phyloP scores from a whole-genome alignment of 306 rosid species.

The Sindora glabra region DNA sequence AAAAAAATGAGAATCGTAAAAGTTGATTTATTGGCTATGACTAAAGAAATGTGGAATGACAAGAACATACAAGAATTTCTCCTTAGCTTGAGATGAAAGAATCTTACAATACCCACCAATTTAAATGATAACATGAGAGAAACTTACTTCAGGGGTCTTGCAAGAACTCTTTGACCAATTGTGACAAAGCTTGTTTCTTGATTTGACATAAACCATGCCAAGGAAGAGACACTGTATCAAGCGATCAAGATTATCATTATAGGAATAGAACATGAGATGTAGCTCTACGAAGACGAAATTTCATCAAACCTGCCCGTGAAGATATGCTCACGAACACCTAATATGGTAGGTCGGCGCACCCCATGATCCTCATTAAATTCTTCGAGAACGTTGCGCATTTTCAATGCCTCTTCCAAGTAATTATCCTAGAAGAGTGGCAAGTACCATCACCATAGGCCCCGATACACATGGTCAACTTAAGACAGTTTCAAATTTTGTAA shows the following conservation, averaged over 20 bases:
- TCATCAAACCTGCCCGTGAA: conserved; percentile 89
- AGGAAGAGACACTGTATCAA: conserved; percentile 82
- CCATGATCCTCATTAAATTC: conserved; percentile 96
- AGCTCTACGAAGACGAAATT: conserved; percentile 4
- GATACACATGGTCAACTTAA: conserved; percentile 10
- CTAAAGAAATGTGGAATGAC: too few species aligned
- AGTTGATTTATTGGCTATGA: too few species aligned
- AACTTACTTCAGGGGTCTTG: conserved; percentile 91
- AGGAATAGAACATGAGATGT: neutral
- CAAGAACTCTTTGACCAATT: conserved; percentile 94
- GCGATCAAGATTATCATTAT: neutral
- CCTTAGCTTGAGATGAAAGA: too few species aligned
- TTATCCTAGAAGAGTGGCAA: conserved; percentile 59
- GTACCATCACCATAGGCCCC: conserved; percentile 19
- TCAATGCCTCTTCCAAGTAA: conserved; percentile 95
- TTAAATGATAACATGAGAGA: conserved; percentile 15
- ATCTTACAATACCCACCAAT: too few species aligned
- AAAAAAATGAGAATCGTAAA: too few species aligned
- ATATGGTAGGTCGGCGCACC: conserved; percentile 83
- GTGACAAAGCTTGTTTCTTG: conserved; percentile 97
- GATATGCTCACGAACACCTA: conserved; percentile 97
- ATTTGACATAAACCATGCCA: conserved; percentile 99
- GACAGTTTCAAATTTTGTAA: conserved; percentile 12
- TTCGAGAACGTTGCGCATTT: conserved; percentile 97
- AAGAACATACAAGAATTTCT: too few species aligned